phyloP scores from a whole-genome alignment of 345 rosid species.

The Raphanus sativus region DNA sequence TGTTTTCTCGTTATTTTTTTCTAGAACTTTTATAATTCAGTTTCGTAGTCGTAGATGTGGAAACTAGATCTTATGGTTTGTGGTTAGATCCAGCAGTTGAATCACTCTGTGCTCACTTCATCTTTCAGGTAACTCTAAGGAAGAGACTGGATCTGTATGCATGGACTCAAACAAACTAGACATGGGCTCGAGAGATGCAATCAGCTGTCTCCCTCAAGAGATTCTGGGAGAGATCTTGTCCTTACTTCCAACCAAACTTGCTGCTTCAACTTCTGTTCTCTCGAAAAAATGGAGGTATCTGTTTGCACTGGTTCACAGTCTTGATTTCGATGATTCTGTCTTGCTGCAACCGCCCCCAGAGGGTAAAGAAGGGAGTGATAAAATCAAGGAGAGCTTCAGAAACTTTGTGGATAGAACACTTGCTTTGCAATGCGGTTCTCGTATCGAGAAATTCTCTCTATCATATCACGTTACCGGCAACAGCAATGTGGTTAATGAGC shows the following conservation, averaged over 20 bases:
- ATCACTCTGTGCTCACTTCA: background rate
- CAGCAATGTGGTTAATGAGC: background rate
- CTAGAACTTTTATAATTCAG: no score
- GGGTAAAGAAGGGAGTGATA: background rate
- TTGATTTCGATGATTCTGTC: background rate
- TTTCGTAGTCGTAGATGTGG: no score
- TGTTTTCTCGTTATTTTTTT: no score
- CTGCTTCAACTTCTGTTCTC: conserved; percentile 9
- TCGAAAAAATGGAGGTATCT: conserved; percentile 16
- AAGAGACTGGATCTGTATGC: background rate
- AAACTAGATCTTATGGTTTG: no score
- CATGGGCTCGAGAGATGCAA: background rate
- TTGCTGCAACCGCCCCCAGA: background rate
- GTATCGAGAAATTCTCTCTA: background rate
- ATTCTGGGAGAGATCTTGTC: conserved; percentile 5
- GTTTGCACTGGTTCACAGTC: background rate
- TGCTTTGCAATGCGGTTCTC: background rate
- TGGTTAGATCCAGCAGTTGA: no score
- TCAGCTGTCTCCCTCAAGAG: conserved; percentile 14
- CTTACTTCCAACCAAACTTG: conserved; percentile 2
- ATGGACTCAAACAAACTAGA: background rate
- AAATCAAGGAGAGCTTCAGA: background rate
- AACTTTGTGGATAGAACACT: background rate
- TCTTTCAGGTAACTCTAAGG: background rate
- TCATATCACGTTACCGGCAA: background rate